Percentiles rank a stretch among this genome's conserved stretches.
Evolutionary conservation across 352 stramenopile genomes (phyloP).

Genomic region (Elongisporangium senticosum): DNA sequence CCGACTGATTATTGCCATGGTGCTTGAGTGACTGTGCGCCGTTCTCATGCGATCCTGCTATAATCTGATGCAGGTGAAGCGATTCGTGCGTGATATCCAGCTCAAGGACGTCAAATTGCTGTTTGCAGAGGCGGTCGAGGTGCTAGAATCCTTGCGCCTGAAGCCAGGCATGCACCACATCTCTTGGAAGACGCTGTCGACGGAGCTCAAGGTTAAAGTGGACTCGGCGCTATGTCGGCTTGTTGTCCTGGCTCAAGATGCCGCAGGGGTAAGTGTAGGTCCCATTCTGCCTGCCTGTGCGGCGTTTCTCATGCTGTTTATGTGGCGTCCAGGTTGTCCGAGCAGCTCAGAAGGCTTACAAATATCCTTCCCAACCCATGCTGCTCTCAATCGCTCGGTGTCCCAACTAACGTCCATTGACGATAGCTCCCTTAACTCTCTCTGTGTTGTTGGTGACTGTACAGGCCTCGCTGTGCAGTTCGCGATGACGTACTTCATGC

Average conservation of each 20-base stretch:
- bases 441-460: conserved; percentile 1
- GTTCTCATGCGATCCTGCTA: neutral
- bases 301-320: neutral
- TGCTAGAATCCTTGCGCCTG: conserved; percentile 45
- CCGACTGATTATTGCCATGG: neutral
- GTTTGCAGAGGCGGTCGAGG: conserved; percentile 27
- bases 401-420: neutral
- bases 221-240: conserved; percentile 49
- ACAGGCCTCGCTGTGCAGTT: conserved; percentile 64
- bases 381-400: neutral
- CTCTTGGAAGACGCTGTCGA: conserved; percentile 63
- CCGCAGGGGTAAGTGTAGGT: conserved; percentile 18
- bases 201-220: conserved; percentile 47
- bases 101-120: conserved; percentile 27
- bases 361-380: conserved; percentile 20
- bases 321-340: conserved; percentile 24
- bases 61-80: conserved; percentile 46
- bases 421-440: neutral
- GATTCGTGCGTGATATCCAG: conserved; percentile 41
- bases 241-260: conserved; percentile 16
- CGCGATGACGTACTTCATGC: conserved; percentile 86
- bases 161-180: conserved; percentile 57
- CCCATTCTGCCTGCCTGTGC: neutral
- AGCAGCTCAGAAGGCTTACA: conserved; percentile 73
- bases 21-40: neutral